A percentile compares a stretch with the other conserved stretches of the same genome.
Conservation (phyloP, 2,329 filamentous ascomycete species). For the Colletotrichum incanum region DNA sequence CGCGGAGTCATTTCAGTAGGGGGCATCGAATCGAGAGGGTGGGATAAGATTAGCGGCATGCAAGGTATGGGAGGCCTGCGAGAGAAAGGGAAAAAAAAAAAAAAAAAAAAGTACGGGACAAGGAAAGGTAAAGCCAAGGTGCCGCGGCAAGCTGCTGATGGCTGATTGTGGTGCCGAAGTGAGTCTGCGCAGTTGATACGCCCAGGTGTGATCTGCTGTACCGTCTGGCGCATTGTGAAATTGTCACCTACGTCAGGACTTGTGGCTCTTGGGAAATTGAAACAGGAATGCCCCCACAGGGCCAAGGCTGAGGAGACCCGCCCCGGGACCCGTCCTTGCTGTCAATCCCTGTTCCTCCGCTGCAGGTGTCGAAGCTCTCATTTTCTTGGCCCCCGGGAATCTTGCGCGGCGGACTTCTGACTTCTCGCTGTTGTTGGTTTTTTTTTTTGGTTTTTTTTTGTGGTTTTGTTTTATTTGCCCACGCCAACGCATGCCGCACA, state of each 20-base stretch:
- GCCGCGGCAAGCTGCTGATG: neutral
- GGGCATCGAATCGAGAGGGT: neutral
- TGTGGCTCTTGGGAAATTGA: constrained; percentile 37
- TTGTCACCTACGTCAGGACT: constrained; percentile 41
- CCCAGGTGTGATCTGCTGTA: neutral
- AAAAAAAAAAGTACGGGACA: neutral
- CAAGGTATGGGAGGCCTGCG: constrained; percentile 18
- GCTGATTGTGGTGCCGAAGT: neutral
- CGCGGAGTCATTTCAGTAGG: neutral
- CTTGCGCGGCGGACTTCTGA: neutral
- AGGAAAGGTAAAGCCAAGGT: neutral
- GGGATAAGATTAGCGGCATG: neutral
- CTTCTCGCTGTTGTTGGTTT: neutral
- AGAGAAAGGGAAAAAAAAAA: neutral
- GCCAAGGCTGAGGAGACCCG: constrained; percentile 32
- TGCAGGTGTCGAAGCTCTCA: neutral
- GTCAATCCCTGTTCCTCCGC: constrained; percentile 1
- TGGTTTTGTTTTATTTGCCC: neutral
- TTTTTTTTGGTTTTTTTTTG: no score
- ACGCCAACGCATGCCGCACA: constrained; percentile 10
- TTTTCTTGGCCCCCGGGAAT: neutral
- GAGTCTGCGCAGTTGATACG: constrained; percentile 12
- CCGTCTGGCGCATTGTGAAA: constrained; percentile 8
- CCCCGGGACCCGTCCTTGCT: constrained; percentile 3
- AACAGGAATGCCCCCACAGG: constrained; percentile 38